Percentiles rank a stretch among this genome's conserved stretches.
Conservation (phyloP, 371 early-diverging fungal species). For the Apophysomyces ossiformis region DNA sequence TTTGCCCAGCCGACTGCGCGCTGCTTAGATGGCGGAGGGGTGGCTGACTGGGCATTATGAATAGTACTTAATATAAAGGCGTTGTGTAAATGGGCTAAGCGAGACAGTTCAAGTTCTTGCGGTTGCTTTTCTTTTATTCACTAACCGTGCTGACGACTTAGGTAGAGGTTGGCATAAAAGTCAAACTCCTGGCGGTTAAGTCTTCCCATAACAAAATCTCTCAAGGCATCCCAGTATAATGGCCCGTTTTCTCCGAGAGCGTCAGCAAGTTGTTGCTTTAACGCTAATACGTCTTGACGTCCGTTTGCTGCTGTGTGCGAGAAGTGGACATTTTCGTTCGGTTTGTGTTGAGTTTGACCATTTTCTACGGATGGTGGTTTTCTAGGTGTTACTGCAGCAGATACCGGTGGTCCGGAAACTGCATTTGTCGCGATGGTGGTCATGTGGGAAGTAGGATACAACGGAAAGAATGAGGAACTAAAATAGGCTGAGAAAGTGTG, state of each 20-base stretch:
- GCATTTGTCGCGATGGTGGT: conserved; percentile 13
- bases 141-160: conserved; percentile 66
- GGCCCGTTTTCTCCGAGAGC: conserved; percentile 81
- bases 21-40: conserved; percentile 72
- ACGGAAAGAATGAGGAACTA: neutral
- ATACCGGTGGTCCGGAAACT: conserved; percentile 1
- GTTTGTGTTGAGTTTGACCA: conserved; percentile 6
- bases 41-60: conserved; percentile 75
- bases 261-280: conserved; percentile 81
- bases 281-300: conserved; percentile 70
- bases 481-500: neutral
- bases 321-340: conserved; percentile 23
- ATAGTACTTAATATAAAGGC: conserved; percentile 80
- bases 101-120: conserved; percentile 8
- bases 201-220: conserved; percentile 79
- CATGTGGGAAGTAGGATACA: neutral
- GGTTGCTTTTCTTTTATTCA: neutral
- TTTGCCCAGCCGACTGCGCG: conserved; percentile 69
- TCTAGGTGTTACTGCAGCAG: conserved; percentile 12
- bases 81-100: conserved; percentile 77
- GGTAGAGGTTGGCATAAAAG: conserved; percentile 73
- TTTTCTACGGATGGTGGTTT: neutral
- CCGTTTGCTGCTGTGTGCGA: conserved; percentile 45
- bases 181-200: conserved; percentile 81
- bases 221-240: conserved; percentile 77